A percentile compares a stretch with the other conserved stretches of the same genome.
These are phyloP conservation scores for Dacryopinax primogenitus DNA, from an alignment of 768 basidiomycete genomes.

Conservation along the genomic window DNA sequence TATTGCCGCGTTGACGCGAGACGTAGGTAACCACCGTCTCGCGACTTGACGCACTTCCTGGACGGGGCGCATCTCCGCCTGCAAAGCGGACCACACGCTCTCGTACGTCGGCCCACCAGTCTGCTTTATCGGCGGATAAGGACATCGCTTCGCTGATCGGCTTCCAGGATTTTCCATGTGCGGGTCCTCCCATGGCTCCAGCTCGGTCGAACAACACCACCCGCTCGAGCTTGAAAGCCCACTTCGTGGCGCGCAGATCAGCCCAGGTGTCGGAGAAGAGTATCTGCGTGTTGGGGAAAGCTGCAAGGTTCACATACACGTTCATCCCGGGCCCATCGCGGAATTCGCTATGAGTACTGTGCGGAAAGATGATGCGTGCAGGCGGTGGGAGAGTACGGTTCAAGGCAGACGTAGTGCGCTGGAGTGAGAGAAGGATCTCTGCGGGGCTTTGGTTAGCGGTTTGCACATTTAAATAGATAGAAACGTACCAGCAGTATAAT, in stretches of 20 bases:
- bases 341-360: not conserved
- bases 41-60: not conserved
- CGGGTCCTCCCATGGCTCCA: not conserved
- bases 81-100: not conserved
- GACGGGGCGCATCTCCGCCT: not conserved
- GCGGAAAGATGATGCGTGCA: not conserved
- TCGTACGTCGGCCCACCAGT: not conserved
- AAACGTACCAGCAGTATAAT: not conserved
- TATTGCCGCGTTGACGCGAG: not conserved
- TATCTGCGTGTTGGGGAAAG: not conserved
- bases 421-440: slow-evolving; percentile 4
- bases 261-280: not conserved
- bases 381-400: not conserved
- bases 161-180: not conserved
- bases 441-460: not conserved
- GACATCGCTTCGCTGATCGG: slow-evolving; percentile 8
- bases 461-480: not conserved
- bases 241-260: not conserved
- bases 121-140: not conserved
- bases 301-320: not conserved
- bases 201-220: not conserved
- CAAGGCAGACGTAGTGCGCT: not conserved
- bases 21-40: not conserved
- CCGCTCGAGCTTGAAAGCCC: not conserved
- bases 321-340: slow-evolving; percentile 1